Percentiles rank a stretch among this genome's conserved stretches.
phyloP scores from a whole-genome alignment of 73 alveolate genomes.

The Paraurostyla sp. region DNA sequence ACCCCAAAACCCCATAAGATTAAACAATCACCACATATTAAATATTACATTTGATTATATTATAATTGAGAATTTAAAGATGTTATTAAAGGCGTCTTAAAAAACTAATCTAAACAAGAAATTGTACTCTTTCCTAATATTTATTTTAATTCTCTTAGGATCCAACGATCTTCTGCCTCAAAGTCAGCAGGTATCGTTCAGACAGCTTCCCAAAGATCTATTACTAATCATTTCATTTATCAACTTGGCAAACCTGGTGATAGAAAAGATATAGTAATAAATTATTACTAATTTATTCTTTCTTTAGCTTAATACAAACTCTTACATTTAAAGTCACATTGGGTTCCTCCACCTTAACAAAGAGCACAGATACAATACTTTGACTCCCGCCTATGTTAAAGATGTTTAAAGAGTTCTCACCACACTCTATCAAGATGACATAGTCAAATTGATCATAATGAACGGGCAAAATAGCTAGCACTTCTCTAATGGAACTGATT shows the following conservation, averaged over 20 bases:
- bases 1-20: too few relatives aligned
- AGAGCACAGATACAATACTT: constrained; percentile 55
- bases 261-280: background rate
- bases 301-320: background rate
- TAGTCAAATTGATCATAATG: background rate
- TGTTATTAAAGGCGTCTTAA: constrained; percentile 50
- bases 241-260: too few relatives aligned
- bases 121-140: background rate
- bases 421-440: constrained; percentile 31
- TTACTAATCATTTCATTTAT: background rate
- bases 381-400: constrained; percentile 43
- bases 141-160: background rate
- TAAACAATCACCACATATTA: too few relatives aligned
- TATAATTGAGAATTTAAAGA: constrained; percentile 25
- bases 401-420: background rate
- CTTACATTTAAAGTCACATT: background rate
- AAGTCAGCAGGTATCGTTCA: background rate
- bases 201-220: background rate
- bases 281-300: background rate
- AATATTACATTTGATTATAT: too few relatives aligned
- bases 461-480: background rate
- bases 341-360: constrained; percentile 43
- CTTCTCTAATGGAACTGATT: constrained; percentile 68
- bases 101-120: background rate
- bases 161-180: too few relatives aligned